Percentiles rank a stretch among this genome's conserved stretches.
These are phyloP conservation scores for Pyronema domesticum DNA, from an alignment of 495 filamentous ascomycete species.

Conservation along the genomic window DNA sequence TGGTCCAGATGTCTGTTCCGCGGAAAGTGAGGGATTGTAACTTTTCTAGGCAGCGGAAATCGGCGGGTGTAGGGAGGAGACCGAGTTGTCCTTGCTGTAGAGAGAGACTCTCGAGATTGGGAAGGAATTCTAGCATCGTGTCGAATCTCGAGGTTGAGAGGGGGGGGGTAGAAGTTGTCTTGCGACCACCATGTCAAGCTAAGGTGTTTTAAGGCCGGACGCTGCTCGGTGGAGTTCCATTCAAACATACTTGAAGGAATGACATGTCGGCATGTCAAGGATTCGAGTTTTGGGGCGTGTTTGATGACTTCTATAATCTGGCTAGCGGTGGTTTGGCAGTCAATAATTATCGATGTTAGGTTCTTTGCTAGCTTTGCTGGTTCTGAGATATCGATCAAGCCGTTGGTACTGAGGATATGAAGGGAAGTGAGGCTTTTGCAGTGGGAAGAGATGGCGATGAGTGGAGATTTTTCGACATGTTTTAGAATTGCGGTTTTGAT, in stretches of 20 bases:
- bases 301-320: neutral
- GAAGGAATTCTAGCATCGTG: slow-evolving; percentile 6
- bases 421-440: slow-evolving; percentile 10
- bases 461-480: neutral
- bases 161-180: neutral
- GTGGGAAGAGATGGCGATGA: slow-evolving; percentile 5
- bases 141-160: neutral
- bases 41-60: neutral
- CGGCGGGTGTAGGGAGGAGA: neutral
- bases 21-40: neutral
- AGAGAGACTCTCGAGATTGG: slow-evolving; percentile 10
- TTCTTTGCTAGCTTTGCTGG: slow-evolving; percentile 5
- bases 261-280: neutral
- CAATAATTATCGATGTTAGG: slow-evolving; percentile 6
- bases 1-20: neutral
- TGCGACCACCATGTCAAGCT: neutral
- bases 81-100: slow-evolving; percentile 2
- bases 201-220: neutral
- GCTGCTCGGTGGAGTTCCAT: neutral
- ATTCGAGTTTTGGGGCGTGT: neutral
- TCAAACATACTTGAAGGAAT: neutral
- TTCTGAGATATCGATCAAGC: slow-evolving; percentile 6
- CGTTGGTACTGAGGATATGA: neutral
- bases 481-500: slow-evolving; percentile 4
- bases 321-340: neutral